These are phyloP conservation scores for Ceratocystis diversiconidia DNA, from an alignment of 2,329 filamentous ascomycete species.

Conservation along the genomic window DNA sequence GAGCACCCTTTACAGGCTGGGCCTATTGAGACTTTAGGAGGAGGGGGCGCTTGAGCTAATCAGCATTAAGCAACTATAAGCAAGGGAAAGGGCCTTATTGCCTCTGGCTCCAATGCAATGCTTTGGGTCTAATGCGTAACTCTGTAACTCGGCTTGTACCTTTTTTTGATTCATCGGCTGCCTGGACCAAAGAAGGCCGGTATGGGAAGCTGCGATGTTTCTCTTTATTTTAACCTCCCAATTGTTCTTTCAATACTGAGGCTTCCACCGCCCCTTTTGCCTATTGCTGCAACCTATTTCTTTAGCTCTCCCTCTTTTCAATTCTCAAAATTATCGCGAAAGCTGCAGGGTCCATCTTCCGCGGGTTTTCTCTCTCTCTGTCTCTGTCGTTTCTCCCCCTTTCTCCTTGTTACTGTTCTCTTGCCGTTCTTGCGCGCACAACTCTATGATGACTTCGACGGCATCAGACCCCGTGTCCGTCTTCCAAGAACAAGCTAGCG, in stretches of 20 bases:
- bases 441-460: conserved; percentile 12
- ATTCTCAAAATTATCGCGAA: not conserved
- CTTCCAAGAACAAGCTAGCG: conserved; percentile 1
- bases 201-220: not conserved
- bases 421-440: not conserved
- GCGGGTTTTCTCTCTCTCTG: not conserved
- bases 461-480: conserved; percentile 2
- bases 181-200: not conserved
- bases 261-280: not conserved
- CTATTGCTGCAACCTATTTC: not conserved
- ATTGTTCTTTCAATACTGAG: not conserved
- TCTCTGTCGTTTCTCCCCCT: not conserved
- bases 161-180: not conserved
- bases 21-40: not conserved
- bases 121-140: not conserved
- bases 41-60: not conserved
- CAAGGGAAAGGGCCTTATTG: not conserved
- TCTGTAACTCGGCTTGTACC: not conserved
- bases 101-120: not conserved
- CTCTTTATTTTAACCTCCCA: not conserved
- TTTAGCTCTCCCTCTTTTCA: not conserved
- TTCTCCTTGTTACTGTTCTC: not conserved
- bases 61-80: conserved; percentile 2
- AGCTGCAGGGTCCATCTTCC: not conserved
- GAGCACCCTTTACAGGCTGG: not conserved